phyloP scores from a whole-genome alignment of 305 asterid genomes.

The Ilex paraguariensis region DNA sequence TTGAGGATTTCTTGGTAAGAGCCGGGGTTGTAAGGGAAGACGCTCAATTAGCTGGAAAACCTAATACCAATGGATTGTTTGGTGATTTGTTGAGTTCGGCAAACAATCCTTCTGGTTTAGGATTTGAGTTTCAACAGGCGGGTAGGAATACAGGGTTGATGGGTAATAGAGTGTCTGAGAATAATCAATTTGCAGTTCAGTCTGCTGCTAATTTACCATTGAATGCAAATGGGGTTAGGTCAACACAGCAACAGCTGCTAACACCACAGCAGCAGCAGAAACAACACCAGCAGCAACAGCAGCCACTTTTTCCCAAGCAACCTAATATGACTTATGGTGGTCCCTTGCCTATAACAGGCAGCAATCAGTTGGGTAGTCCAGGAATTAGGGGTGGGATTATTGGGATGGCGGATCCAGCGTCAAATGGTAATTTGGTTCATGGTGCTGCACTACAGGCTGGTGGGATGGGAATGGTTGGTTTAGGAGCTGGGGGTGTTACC shows the following conservation, averaged over 20 bases:
- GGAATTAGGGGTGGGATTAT: slow-evolving; percentile 47
- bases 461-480: slow-evolving; percentile 57
- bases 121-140: slow-evolving; percentile 48
- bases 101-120: slow-evolving; percentile 42
- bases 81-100: slow-evolving; percentile 46
- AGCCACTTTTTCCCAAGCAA: slow-evolving; percentile 57
- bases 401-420: slow-evolving; percentile 40
- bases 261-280: slow-evolving; percentile 25
- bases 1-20: slow-evolving; percentile 81
- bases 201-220: slow-evolving; percentile 44
- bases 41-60: slow-evolving; percentile 38
- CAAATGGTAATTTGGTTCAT: slow-evolving; percentile 39
- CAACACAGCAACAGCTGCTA: slow-evolving; percentile 28
- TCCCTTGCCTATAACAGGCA: slow-evolving; percentile 45
- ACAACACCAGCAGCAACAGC: slow-evolving; percentile 28
- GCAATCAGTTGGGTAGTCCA: slow-evolving; percentile 42
- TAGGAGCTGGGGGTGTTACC: slow-evolving; percentile 43
- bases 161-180: slow-evolving; percentile 32
- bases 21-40: slow-evolving; percentile 95
- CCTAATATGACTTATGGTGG: slow-evolving; percentile 50
- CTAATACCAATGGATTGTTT: slow-evolving; percentile 35
- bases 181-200: slow-evolving; percentile 36
- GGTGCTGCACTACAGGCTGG: slow-evolving; percentile 39
- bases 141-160: slow-evolving; percentile 35
- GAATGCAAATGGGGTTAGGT: slow-evolving; percentile 48